Evolutionary conservation across 2,329 filamentous ascomycete genomes (phyloP).

Genomic region (Pestalotiopsis sp.): DNA sequence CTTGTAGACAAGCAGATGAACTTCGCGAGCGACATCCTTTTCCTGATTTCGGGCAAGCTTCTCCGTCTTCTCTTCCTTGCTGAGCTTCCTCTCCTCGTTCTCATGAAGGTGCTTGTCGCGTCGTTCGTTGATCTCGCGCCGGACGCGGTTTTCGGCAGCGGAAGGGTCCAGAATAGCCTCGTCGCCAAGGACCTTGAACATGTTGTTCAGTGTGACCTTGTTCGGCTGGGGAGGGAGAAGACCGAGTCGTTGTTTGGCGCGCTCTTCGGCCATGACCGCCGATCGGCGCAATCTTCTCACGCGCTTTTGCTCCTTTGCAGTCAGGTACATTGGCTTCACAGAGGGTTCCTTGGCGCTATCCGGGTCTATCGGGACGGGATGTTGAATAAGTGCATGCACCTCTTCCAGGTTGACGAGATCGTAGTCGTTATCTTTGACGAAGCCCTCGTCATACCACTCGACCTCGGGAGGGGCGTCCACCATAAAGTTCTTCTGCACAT

Average conservation of each 20-base stretch:
- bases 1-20: slow-evolving; percentile 85
- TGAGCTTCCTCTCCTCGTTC: slow-evolving; percentile 86
- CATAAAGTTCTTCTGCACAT: slow-evolving; percentile 86
- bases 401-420: slow-evolving; percentile 72
- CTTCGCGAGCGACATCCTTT: slow-evolving; percentile 82
- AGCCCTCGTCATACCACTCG: slow-evolving; percentile 97
- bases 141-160: slow-evolving; percentile 91
- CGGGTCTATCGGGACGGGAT: slow-evolving; percentile 86
- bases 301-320: slow-evolving; percentile 87
- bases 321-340: slow-evolving; percentile 90
- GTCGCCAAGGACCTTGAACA: slow-evolving; percentile 95
- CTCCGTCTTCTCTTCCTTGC: slow-evolving; percentile 81
- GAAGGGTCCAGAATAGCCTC: slow-evolving; percentile 93
- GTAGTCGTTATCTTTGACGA: slow-evolving; percentile 76
- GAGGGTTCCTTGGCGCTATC: slow-evolving; percentile 73
- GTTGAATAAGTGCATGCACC: slow-evolving; percentile 86
- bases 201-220: slow-evolving; percentile 95
- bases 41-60: slow-evolving; percentile 83
- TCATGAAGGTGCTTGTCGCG: slow-evolving; percentile 72
- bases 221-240: slow-evolving; percentile 87
- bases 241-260: slow-evolving; percentile 92
- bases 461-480: slow-evolving; percentile 82
- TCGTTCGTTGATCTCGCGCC: slow-evolving; percentile 87
- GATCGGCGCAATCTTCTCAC: slow-evolving; percentile 85
- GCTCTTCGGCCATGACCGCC: slow-evolving; percentile 91